Evolutionary conservation across 2,329 filamentous ascomycete genomes (phyloP).

Genomic region (Aspergillus texensis): DNA sequence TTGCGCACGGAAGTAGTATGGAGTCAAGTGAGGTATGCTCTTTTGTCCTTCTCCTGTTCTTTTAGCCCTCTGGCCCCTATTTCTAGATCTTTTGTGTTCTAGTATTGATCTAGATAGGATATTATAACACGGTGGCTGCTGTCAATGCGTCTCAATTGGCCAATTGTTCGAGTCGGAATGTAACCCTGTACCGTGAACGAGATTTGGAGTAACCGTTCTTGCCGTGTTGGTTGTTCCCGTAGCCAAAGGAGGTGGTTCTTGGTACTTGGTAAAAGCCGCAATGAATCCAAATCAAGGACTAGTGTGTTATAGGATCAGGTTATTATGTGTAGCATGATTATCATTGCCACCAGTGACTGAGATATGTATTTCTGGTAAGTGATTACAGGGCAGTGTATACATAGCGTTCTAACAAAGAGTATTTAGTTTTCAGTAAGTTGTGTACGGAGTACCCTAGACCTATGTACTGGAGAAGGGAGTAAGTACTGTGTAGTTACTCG

Average conservation of each 20-base stretch:
- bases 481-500: background rate
- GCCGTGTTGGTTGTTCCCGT: background rate
- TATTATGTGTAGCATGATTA: background rate
- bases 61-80: background rate
- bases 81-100: background rate
- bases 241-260: background rate
- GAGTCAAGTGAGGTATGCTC: background rate
- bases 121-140: background rate
- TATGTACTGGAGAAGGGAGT: no score
- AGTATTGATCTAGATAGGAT: background rate
- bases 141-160: background rate
- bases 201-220: background rate
- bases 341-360: background rate
- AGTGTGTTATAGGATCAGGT: background rate
- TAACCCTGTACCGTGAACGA: background rate
- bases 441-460: background rate
- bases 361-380: background rate
- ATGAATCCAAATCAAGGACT: background rate
- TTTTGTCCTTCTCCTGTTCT: background rate
- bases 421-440: background rate
- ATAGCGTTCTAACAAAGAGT: background rate
- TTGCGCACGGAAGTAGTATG: background rate
- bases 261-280: background rate
- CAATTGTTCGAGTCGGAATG: background rate
- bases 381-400: background rate